Conservation (phyloP, 768 basidiomycete genomes). For the Mycena haematopus region DNA sequence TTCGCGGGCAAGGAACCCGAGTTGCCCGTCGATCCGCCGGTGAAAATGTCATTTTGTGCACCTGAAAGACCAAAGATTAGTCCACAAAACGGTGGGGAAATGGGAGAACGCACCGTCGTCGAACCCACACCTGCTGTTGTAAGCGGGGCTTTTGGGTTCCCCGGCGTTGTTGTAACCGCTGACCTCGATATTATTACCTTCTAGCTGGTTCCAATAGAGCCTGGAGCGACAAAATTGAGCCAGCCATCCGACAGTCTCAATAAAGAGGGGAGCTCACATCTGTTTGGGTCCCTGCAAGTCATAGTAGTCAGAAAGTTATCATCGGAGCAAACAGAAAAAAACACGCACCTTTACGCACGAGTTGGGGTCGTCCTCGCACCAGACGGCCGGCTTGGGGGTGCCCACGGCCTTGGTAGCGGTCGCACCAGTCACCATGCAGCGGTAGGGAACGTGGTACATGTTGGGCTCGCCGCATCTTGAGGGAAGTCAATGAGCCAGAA, state of each 20-base stretch:
- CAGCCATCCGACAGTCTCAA: not conserved
- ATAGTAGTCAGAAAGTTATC: not conserved
- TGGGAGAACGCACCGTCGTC: conserved; percentile 44
- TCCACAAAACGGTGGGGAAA: no score
- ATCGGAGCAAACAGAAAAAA: not conserved
- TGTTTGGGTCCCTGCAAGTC: conserved; percentile 54
- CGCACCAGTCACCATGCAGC: conserved; percentile 55
- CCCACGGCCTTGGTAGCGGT: conserved; percentile 48
- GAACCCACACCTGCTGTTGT: conserved; percentile 57
- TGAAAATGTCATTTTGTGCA: conserved; percentile 54
- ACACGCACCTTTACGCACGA: conserved; percentile 40
- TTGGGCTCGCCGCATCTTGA: conserved; percentile 59
- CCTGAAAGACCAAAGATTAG: conserved; percentile 33
- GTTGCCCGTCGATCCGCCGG: conserved; percentile 22
- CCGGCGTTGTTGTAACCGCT: conserved; percentile 47
- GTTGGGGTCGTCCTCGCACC: conserved; percentile 55
- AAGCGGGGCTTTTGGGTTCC: conserved; percentile 51
- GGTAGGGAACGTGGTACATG: conserved; percentile 55
- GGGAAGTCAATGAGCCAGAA: not conserved
- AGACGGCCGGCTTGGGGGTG: conserved; percentile 50
- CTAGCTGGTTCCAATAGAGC: conserved; percentile 58
- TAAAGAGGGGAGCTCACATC: conserved; percentile 36
- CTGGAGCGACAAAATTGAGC: not conserved
- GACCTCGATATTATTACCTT: conserved; percentile 56
- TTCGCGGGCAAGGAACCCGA: not conserved